Evolutionary conservation across 2,329 filamentous ascomycete genomes (phyloP), one percentile per base, ranked within the genome.

Genomic region (Ascosphaera aggregata): DNA sequence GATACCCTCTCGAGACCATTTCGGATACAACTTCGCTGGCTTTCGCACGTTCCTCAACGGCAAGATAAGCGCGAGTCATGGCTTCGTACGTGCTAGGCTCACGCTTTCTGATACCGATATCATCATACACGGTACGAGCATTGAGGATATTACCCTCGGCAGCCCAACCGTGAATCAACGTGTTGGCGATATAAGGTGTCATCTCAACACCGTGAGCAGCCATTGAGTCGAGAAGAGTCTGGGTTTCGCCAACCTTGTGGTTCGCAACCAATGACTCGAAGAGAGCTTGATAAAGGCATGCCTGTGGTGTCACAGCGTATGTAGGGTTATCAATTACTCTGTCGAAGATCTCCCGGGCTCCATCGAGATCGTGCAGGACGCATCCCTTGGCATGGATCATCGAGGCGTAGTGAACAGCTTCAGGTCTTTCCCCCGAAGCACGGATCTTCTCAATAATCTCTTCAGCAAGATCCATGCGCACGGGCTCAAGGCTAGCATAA

Each of bases 51-150:
- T 91, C 73, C 53, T 91, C 81, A 2, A 78, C 77, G 9, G 82
- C 74, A 40, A 98, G 71, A 59, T 77, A 94, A 1, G 89, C 89
- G 36, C 89, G 71, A 3, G 85, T 93, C 89, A 98, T 98, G 32
- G 86, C 85, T 61, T 98, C 89, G 56, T 98, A 98, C 3, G 89
- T 98, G 64, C 84, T 94, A 2, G 89, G 89, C 63, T 98, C 89
- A 41, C 89, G 76, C 61, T 76, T 84, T 40, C 74, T 69, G 19
- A 72, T 68, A 7, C 75, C 71, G 2, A 98, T 75, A n/a, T 69
- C 66, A 42, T 79, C 69, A 54, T 92, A 98, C 44, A 94, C 74
- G 18, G 68, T 62, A 51, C 76, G 73, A 15, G 84, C 80, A 57
- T 82, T 85, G 43, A 63, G 59, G 35, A 95, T 79, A 45, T 91